Conservation (phyloP, 2,329 filamentous ascomycete species). For the Ceratocystis harringtonii region DNA sequence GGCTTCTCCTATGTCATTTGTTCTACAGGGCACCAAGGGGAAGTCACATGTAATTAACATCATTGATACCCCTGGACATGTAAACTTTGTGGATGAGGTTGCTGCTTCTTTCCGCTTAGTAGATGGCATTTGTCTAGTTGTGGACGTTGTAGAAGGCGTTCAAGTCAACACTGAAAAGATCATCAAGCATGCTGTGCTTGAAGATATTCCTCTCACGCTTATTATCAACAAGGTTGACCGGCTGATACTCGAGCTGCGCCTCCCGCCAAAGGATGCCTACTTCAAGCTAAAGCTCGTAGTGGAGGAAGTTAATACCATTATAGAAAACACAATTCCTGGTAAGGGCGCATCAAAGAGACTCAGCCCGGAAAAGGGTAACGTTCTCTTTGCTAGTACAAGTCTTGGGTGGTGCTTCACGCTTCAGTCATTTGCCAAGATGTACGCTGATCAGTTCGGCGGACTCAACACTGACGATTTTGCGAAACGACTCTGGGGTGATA, state of each 20-base stretch:
- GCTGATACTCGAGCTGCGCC: conserved; percentile 80
- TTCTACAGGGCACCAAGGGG: conserved; percentile 72
- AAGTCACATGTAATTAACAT: conserved; percentile 95
- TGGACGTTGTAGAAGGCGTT: conserved; percentile 98
- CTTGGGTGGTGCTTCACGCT: conserved; percentile 97
- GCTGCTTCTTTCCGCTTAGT: conserved; percentile 73
- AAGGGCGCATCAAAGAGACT: conserved; percentile 64
- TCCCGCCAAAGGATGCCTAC: conserved; percentile 90
- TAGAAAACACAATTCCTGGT: conserved; percentile 73
- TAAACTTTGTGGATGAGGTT: conserved; percentile 97
- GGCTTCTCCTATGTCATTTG: conserved; percentile 81
- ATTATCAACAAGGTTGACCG: conserved; percentile 97
- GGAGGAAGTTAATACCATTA: conserved; percentile 92
- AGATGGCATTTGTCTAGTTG: conserved; percentile 82
- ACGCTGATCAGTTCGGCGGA: conserved; percentile 71
- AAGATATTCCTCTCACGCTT: conserved; percentile 75
- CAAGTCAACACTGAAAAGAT: conserved; percentile 95
- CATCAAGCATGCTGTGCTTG: conserved; percentile 85
- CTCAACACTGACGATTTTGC: conserved; percentile 75
- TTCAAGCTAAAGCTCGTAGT: conserved; percentile 99
- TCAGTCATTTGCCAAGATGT: conserved; percentile 90
- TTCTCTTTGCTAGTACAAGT: conserved; percentile 84
- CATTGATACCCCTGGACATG: conserved; percentile 89
- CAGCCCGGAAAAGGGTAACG: conserved; percentile 93
- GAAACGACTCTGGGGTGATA: conserved; percentile 79